These are phyloP conservation scores for Bacidia rubella DNA, from an alignment of 495 filamentous ascomycete species.

Conservation along the genomic window DNA sequence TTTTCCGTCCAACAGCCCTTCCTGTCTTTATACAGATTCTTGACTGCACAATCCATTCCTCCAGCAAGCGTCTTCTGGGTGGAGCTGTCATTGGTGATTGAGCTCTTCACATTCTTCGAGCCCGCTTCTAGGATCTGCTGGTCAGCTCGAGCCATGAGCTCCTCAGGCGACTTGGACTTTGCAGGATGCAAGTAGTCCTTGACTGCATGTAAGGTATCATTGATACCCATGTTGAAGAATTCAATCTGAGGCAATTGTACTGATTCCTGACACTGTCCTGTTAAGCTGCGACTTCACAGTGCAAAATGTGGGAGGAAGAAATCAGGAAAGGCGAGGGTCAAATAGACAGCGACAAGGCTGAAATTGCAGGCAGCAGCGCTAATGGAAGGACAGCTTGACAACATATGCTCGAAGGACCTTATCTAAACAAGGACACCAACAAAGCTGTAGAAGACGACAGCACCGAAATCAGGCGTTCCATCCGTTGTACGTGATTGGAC, in stretches of 20 bases:
- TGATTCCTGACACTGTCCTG: too few relatives aligned
- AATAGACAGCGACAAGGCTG: background rate
- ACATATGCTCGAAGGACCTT: too few relatives aligned
- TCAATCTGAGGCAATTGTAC: background rate
- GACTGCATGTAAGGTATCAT: background rate
- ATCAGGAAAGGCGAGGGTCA: background rate
- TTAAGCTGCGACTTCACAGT: background rate
- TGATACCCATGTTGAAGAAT: background rate
- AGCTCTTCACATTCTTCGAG: background rate
- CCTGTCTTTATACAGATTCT: conserved; percentile 23
- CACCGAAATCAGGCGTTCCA: background rate
- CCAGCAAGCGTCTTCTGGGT: background rate
- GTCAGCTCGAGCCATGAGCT: conserved; percentile 2
- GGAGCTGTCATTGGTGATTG: background rate
- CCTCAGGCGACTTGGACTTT: background rate
- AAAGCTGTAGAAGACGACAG: background rate
- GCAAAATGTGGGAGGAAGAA: background rate
- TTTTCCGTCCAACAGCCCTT: conserved; percentile 22
- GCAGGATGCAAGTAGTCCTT: background rate
- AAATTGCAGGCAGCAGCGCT: background rate
- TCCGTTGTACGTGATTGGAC: background rate
- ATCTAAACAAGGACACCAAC: background rate
- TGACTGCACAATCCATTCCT: conserved; percentile 15
- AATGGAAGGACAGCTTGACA: background rate
- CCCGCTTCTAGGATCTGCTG: background rate